These are phyloP conservation scores for Kodamaea restingae DNA, from an alignment of 805 yeast genomes.

Conservation along the genomic window DNA sequence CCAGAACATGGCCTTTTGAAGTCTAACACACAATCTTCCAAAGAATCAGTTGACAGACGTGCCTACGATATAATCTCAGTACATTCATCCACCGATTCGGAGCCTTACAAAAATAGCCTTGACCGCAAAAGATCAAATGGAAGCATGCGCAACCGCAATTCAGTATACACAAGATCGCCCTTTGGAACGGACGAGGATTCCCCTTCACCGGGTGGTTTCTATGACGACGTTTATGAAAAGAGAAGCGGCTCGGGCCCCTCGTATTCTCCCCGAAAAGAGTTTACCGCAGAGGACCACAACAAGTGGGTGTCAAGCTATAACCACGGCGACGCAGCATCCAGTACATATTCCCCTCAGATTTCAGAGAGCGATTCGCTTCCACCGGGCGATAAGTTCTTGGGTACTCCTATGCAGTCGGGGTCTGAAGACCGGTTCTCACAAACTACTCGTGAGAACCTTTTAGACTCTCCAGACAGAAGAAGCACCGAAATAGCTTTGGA, in stretches of 20 bases:
- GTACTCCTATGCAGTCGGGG: not conserved
- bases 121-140: no score
- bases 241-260: not conserved
- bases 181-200: no score
- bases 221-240: not conserved
- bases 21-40: no score
- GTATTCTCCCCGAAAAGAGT: not conserved
- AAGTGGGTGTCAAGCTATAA: not conserved
- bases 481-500: no score
- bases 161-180: no score
- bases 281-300: not conserved
- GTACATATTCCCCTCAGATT: conserved; percentile 11
- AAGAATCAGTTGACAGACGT: no score
- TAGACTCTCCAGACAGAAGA: not conserved
- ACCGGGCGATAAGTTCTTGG: not conserved
- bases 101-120: not conserved
- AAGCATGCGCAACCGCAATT: no score
- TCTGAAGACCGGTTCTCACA: not conserved
- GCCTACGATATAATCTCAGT: no score
- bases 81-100: no score
- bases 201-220: not conserved
- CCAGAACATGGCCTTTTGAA: no score
- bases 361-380: conserved; percentile 5
- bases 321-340: not conserved
- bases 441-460: not conserved